Evolutionary conservation across 108 stramenopile genomes (phyloP), one percentile per base, ranked within the genome.

Genomic region (Tribonema minus): DNA sequence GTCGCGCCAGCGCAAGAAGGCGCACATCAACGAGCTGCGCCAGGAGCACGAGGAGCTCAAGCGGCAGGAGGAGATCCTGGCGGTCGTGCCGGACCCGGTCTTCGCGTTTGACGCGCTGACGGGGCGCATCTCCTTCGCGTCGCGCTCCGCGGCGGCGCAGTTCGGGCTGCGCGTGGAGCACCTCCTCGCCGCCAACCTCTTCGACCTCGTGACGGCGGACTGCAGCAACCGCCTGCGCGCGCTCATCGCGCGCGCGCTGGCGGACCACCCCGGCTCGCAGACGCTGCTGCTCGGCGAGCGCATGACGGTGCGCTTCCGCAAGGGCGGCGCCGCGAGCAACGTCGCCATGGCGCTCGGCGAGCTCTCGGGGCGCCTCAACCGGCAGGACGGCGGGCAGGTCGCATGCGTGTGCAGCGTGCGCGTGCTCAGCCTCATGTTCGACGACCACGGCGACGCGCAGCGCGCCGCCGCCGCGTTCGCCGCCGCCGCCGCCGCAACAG

Each of bases 21-120:
- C 91, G 70, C 91, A 88, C 67, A 91, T 95, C 64, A 93, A 95
- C 71, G 93, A 95, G 73, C 88, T 95, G n/a, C n/a, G n/a, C n/a
- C n/a, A 60, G 35, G 72, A 77, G 66, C 64, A 76, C 65, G 61
- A 76, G 41, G 64, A 76, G 65, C 32, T 76, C 7, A 64, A 67
- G 66, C 29, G 66, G 9, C 75, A 76, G 23, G 72, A 74, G 30
- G 72, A 74, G 63, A 74, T 74, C 72, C 72, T 74, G 0, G 72
- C 38, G 72, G 72, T 74, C 0, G 60, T 64, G 36, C 72, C 72
- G 32, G 72, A 74, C 40, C 72, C 72, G 39, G 63, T 74, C 30
- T 74, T 74, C 15, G 72, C 72, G 41, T 74, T 74, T 31, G 40
- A 74, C 39, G 32, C 72, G 0, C 12, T 28, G 3, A 34, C 59